Conservation (phyloP, 148 eudicot species). For the Diospyros kaki region DNA sequence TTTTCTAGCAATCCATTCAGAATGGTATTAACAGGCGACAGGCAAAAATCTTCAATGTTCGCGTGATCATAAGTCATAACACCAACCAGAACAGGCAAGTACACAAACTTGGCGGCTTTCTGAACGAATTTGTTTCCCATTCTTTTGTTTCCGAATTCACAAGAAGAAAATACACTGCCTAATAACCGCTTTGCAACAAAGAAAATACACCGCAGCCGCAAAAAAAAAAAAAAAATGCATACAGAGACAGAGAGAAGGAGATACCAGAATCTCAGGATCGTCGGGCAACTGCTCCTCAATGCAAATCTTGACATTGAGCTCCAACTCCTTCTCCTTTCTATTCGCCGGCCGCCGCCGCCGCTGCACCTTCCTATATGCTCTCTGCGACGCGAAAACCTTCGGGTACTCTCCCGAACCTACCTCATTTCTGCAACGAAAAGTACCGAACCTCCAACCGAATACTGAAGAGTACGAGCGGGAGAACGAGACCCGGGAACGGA, state of each 20-base stretch:
- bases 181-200: background rate
- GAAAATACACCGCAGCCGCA: too few relatives aligned
- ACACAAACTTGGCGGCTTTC: too few relatives aligned
- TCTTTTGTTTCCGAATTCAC: too few relatives aligned
- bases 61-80: background rate
- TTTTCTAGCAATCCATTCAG: background rate
- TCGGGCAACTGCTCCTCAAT: conserved; percentile 83
- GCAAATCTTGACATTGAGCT: conserved; percentile 66
- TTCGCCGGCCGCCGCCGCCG: conserved; percentile 29
- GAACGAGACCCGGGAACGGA: background rate
- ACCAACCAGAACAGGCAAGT: background rate
- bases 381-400: conserved; percentile 37
- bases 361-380: conserved; percentile 62
- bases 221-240: too few relatives aligned
- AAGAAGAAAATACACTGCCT: background rate
- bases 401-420: conserved; percentile 21
- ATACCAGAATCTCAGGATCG: conserved; percentile 78
- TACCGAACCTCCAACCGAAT: background rate
- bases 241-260: background rate
- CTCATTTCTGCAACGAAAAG: background rate
- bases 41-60: background rate
- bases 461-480: conserved; percentile 10
- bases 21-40: background rate
- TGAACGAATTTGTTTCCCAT: too few relatives aligned
- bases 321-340: conserved; percentile 56